Evolutionary conservation across 352 stramenopile genomes (phyloP).

Genomic region (Phytopythium montanum): DNA sequence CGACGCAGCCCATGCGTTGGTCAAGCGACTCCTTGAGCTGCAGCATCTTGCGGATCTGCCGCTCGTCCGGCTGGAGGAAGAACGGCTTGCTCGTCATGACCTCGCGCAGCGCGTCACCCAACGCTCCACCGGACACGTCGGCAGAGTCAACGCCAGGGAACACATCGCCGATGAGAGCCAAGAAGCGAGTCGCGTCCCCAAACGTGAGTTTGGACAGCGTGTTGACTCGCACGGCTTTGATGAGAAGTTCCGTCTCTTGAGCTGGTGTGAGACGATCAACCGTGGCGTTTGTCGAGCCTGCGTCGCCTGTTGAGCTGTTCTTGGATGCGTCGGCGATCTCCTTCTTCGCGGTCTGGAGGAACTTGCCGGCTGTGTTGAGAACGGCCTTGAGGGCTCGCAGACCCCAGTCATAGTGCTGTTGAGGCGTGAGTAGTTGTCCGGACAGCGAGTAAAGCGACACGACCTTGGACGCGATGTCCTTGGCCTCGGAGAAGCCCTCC

Average conservation of each 20-base stretch:
- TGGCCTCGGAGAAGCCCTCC: conserved; percentile 89
- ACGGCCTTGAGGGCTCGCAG: conserved; percentile 93
- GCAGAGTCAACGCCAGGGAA: conserved; percentile 87
- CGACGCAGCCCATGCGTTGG: conserved; percentile 94
- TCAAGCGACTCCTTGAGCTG: conserved; percentile 95
- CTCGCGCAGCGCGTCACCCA: conserved; percentile 84
- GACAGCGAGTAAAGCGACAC: conserved; percentile 91
- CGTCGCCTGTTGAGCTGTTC: neutral
- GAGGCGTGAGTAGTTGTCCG: conserved; percentile 77
- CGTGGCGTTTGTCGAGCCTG: conserved; percentile 14
- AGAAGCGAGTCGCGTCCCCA: conserved; percentile 86
- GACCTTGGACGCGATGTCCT: conserved; percentile 90
- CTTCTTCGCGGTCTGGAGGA: conserved; percentile 84
- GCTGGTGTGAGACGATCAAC: conserved; percentile 44
- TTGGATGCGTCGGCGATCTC: conserved; percentile 24
- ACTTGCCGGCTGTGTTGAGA: conserved; percentile 91
- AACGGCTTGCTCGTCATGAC: conserved; percentile 91
- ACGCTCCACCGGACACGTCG: conserved; percentile 77
- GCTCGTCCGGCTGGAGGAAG: conserved; percentile 83
- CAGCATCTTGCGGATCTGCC: conserved; percentile 94
- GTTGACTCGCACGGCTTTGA: conserved; percentile 95
- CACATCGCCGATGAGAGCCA: conserved; percentile 91
- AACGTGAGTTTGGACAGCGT: conserved; percentile 95
- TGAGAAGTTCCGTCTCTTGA: conserved; percentile 90
- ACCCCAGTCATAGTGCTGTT: conserved; percentile 95